phyloP scores from a whole-genome alignment of 345 rosid genomes.

The Boechera stricta region DNA sequence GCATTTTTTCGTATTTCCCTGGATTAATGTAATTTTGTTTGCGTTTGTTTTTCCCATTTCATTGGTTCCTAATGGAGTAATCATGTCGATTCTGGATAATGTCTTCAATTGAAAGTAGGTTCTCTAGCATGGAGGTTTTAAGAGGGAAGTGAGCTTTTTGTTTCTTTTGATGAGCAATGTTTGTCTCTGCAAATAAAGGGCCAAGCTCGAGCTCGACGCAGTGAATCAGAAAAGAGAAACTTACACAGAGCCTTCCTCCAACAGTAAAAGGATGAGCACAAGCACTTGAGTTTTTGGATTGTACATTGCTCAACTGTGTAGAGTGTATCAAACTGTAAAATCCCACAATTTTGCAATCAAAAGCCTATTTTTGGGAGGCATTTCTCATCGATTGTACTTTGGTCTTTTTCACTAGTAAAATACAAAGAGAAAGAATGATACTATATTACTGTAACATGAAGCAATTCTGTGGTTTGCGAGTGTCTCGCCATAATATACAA shows the following conservation, averaged over 20 bases:
- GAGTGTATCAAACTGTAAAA: background rate
- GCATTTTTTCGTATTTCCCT: background rate
- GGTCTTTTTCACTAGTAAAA: background rate
- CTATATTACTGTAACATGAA: conserved; percentile 38
- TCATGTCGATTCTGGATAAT: background rate
- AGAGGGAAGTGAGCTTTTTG: background rate
- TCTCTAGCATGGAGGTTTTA: background rate
- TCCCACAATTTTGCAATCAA: conserved; percentile 9
- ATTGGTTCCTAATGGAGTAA: background rate
- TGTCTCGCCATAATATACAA: conserved; percentile 41
- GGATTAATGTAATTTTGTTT: background rate
- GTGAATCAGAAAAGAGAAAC: background rate
- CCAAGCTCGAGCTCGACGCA: background rate
- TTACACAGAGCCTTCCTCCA: background rate
- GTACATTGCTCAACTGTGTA: background rate
- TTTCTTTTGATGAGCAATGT: background rate
- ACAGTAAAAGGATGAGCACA: background rate
- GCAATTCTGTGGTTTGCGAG: conserved; percentile 44
- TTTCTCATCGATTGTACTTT: conserved; percentile 11
- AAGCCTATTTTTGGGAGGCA: background rate
- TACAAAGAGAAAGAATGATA: conserved; percentile 43
- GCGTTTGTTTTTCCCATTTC: background rate
- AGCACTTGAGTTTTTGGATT: background rate
- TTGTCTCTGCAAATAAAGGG: background rate
- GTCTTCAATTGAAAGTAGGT: background rate